These are phyloP conservation scores for Colletotrichum tropicale DNA, from an alignment of 2,329 filamentous ascomycete genomes.

Conservation along the genomic window DNA sequence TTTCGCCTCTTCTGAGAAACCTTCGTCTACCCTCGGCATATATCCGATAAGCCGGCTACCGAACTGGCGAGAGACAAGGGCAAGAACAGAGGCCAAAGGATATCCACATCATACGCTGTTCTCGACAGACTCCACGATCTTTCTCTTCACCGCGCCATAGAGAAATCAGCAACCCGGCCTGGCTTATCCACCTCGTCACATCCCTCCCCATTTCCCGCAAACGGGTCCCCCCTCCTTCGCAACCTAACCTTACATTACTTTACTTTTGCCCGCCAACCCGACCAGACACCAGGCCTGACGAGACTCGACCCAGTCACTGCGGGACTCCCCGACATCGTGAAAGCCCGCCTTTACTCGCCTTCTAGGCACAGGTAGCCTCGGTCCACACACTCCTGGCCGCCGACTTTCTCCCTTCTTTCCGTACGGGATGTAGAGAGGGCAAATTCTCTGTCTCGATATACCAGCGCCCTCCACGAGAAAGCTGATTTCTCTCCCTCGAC, in stretches of 20 bases:
- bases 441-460: not conserved
- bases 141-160: not conserved
- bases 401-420: not conserved
- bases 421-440: conserved; percentile 15
- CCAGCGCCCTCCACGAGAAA: conserved; percentile 3
- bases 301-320: not conserved
- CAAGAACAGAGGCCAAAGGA: not conserved
- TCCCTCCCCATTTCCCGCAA: not conserved
- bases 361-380: conserved; percentile 15
- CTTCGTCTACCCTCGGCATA: conserved; percentile 8
- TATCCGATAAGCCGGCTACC: not conserved
- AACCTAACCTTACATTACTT: not conserved
- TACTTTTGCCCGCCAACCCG: not conserved
- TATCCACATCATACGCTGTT: not conserved
- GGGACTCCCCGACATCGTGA: conserved; percentile 16
- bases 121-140: conserved; percentile 1
- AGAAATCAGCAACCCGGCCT: not conserved
- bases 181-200: not conserved
- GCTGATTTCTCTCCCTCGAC: not conserved
- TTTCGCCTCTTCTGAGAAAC: not conserved
- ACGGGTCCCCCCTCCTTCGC: not conserved
- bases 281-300: not conserved
- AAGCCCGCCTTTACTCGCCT: conserved; percentile 12
- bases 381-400: conserved; percentile 7
- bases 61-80: not conserved